These are phyloP conservation scores for Fusarium vanettenii DNA, from an alignment of 2,329 filamentous ascomycete genomes.

Conservation along the genomic window DNA sequence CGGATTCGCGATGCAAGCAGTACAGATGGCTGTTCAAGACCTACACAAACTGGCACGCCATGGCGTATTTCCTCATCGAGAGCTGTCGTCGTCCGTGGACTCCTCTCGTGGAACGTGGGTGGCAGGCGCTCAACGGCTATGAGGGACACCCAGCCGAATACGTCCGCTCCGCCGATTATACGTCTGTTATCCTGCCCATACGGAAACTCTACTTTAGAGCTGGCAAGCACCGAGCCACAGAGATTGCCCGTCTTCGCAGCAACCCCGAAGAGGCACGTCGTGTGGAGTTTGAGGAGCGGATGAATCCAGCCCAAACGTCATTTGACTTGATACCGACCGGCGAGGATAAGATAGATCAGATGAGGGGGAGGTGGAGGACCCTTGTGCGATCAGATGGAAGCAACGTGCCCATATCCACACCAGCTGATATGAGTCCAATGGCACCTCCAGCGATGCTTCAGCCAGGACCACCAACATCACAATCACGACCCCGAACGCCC, in stretches of 20 bases:
- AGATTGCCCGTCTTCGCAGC: slow-evolving; percentile 60
- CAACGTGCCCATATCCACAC: slow-evolving; percentile 25
- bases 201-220: slow-evolving; percentile 66
- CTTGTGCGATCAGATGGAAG: slow-evolving; percentile 55
- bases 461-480: slow-evolving; percentile 17
- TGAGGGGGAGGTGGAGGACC: slow-evolving; percentile 62
- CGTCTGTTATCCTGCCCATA: slow-evolving; percentile 65
- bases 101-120: slow-evolving; percentile 61
- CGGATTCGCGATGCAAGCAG: slow-evolving; percentile 61
- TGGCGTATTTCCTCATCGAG: slow-evolving; percentile 62
- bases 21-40: slow-evolving; percentile 64
- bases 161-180: slow-evolving; percentile 57
- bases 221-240: slow-evolving; percentile 61
- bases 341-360: slow-evolving; percentile 58
- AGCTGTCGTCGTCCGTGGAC: slow-evolving; percentile 61
- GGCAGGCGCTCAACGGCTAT: slow-evolving; percentile 58
- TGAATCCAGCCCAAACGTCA: slow-evolving; percentile 56
- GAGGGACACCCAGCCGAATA: slow-evolving; percentile 55
- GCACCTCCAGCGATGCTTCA: slow-evolving; percentile 29
- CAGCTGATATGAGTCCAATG: slow-evolving; percentile 14
- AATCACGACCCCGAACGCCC: slow-evolving; percentile 34
- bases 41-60: slow-evolving; percentile 64
- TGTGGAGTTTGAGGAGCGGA: slow-evolving; percentile 62
- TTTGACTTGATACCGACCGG: slow-evolving; percentile 62
- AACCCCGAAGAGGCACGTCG: slow-evolving; percentile 61